Percentiles rank a stretch among this genome's conserved stretches.
Conservation (phyloP, 2,329 filamentous ascomycete genomes). For the Sclerotinia sclerotiorum region DNA sequence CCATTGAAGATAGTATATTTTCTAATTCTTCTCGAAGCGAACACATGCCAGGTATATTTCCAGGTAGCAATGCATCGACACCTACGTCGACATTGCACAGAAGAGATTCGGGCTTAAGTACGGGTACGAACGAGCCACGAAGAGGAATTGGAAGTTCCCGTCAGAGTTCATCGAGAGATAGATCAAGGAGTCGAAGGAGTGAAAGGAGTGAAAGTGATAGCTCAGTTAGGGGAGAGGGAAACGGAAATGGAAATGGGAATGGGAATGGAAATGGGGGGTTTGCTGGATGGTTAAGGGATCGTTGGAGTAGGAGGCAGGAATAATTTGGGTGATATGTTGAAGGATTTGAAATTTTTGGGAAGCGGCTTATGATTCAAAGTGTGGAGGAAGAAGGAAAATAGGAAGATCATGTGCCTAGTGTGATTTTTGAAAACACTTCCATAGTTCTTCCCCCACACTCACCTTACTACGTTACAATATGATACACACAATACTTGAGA, state of each 20-base stretch:
- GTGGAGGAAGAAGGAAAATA: background rate
- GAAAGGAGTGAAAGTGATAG: conserved; percentile 33
- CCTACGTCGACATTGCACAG: conserved; percentile 18
- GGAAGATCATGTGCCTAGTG: background rate
- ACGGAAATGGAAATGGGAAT: conserved; percentile 25
- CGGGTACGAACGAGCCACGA: background rate
- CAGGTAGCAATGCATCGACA: background rate
- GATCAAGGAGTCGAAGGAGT: conserved; percentile 28
- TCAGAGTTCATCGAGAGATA: conserved; percentile 20
- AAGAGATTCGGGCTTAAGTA: conserved; percentile 29
- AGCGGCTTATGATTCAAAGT: background rate
- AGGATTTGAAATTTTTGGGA: background rate
- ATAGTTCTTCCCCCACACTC: background rate
- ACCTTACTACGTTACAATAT: background rate
- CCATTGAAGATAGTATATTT: background rate
- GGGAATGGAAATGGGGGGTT: conserved; percentile 22
- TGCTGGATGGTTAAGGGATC: conserved; percentile 35
- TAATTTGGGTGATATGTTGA: background rate
- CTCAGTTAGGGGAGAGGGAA: conserved; percentile 16
- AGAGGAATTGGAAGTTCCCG: conserved; percentile 1
- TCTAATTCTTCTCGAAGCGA: background rate
- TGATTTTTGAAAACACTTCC: too few species aligned
- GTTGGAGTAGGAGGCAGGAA: conserved; percentile 25
- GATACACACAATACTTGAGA: background rate
- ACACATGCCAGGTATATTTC: conserved; percentile 29